Evolutionary conservation across 768 basidiomycete genomes (phyloP).

Genomic region (Leccinum uliginosum): DNA sequence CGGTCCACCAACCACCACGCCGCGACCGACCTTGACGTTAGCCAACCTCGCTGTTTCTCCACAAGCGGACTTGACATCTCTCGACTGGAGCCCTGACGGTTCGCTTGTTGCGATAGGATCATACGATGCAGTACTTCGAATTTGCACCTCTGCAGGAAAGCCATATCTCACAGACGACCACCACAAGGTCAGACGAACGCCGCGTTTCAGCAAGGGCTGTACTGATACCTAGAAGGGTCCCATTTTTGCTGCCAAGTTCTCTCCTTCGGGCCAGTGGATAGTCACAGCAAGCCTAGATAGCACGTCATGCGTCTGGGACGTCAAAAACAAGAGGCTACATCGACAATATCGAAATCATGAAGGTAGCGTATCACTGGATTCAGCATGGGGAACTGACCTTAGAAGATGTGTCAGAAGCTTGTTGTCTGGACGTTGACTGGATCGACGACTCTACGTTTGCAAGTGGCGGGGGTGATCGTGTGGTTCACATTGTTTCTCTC

Average conservation of each 20-base stretch:
- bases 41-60: conserved; percentile 44
- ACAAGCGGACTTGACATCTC: conserved; percentile 63
- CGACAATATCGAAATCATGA: conserved; percentile 63
- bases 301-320: conserved; percentile 76
- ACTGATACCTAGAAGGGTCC: conserved; percentile 54
- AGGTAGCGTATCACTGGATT: conserved; percentile 38
- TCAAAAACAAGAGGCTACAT: conserved; percentile 54
- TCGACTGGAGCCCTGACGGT: conserved; percentile 77
- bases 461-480: conserved; percentile 66
- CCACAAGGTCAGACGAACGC: conserved; percentile 51
- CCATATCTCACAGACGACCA: conserved; percentile 58
- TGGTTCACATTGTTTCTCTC: conserved; percentile 58
- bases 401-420: conserved; percentile 42
- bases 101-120: conserved; percentile 73
- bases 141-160: conserved; percentile 59
- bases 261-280: conserved; percentile 67
- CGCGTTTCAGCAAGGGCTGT: background rate
- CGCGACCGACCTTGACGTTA: conserved; percentile 39
- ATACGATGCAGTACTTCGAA: conserved; percentile 67
- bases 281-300: conserved; percentile 75
- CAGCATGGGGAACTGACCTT: background rate
- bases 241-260: conserved; percentile 77
- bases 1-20: conserved; percentile 10
- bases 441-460: conserved; percentile 65
- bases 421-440: conserved; percentile 82